phyloP scores from a whole-genome alignment of 441 rosid genomes.

The Adansonia rubrostipa region DNA sequence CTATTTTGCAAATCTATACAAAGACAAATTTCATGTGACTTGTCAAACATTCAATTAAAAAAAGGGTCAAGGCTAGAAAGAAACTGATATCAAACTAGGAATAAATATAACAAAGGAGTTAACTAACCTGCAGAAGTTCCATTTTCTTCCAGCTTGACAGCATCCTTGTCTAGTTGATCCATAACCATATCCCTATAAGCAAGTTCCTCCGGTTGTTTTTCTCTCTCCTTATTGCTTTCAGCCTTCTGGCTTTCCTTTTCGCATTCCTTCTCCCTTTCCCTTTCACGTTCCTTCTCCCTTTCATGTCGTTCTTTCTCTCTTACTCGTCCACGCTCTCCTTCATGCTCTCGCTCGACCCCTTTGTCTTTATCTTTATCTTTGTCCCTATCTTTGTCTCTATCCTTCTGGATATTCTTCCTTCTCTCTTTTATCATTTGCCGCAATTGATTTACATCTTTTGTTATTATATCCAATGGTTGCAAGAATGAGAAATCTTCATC shows the following conservation, averaged over 20 bases:
- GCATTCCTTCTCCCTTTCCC: constrained; percentile 37
- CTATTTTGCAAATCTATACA: background rate
- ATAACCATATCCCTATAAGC: constrained; percentile 51
- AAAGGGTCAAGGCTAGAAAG: constrained; percentile 13
- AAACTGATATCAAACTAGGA: constrained; percentile 5
- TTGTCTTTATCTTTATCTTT: constrained; percentile 44
- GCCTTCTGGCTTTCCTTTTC: constrained; percentile 51
- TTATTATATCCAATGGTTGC: constrained; percentile 95
- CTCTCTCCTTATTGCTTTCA: constrained; percentile 61
- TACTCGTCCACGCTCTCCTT: constrained; percentile 58
- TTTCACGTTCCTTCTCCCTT: constrained; percentile 46
- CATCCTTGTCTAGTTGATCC: constrained; percentile 60
- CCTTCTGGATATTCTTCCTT: constrained; percentile 65
- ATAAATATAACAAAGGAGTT: constrained; percentile 19
- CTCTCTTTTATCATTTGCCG: constrained; percentile 77
- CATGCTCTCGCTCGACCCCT: constrained; percentile 50
- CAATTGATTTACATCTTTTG: constrained; percentile 83
- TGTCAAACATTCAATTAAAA: background rate
- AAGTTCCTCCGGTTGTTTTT: constrained; percentile 61
- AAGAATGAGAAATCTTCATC: constrained; percentile 98
- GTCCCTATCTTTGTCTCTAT: constrained; percentile 61
- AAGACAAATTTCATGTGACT: constrained; percentile 17
- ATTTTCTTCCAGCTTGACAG: constrained; percentile 57
- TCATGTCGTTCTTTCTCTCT: constrained; percentile 44
- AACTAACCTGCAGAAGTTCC: constrained; percentile 58